Conservation (phyloP, 1,139 yeast genomes). For the Casaregolazyma suthepensis region DNA sequence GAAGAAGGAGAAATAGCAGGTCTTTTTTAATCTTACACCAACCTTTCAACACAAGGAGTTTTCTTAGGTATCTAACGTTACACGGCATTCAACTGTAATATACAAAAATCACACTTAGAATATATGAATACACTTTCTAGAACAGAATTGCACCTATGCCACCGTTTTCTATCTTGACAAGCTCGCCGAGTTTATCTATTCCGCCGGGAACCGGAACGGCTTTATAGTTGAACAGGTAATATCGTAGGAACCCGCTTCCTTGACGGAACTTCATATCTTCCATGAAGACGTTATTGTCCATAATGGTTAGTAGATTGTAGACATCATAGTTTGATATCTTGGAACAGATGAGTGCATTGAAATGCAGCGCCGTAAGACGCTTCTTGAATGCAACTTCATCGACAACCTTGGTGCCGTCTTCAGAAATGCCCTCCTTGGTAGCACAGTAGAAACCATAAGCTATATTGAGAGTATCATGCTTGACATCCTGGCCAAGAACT, state of each 20-base stretch:
- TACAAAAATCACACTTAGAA: neutral
- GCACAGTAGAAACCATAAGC: slow-evolving; percentile 93
- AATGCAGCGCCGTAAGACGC: slow-evolving; percentile 56
- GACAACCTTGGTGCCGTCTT: slow-evolving; percentile 18
- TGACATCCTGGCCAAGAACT: slow-evolving; percentile 56
- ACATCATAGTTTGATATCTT: slow-evolving; percentile 70
- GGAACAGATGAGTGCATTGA: slow-evolving; percentile 74
- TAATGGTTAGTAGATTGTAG: slow-evolving; percentile 84
- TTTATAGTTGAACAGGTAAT: slow-evolving; percentile 84
- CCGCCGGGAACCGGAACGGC: slow-evolving; percentile 83
- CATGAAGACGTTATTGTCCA: slow-evolving; percentile 80
- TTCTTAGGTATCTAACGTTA: neutral
- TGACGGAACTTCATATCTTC: slow-evolving; percentile 82
- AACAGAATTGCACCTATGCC: slow-evolving; percentile 88
- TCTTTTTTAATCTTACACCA: slow-evolving; percentile 48
- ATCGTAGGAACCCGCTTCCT: slow-evolving; percentile 91
- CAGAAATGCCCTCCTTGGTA: slow-evolving; percentile 33
- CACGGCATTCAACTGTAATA: slow-evolving; percentile 9
- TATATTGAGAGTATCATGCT: slow-evolving; percentile 66
- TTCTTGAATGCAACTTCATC: slow-evolving; percentile 40
- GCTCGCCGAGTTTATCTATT: slow-evolving; percentile 47
- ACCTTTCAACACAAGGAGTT: slow-evolving; percentile 5
- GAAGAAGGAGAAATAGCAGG: slow-evolving; percentile 95
- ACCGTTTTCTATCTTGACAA: slow-evolving; percentile 45
- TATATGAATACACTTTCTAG: slow-evolving; percentile 1